These are phyloP conservation scores for Chamaecrista fasciculata DNA, from an alignment of 306 rosid species.

Conservation along the genomic window DNA sequence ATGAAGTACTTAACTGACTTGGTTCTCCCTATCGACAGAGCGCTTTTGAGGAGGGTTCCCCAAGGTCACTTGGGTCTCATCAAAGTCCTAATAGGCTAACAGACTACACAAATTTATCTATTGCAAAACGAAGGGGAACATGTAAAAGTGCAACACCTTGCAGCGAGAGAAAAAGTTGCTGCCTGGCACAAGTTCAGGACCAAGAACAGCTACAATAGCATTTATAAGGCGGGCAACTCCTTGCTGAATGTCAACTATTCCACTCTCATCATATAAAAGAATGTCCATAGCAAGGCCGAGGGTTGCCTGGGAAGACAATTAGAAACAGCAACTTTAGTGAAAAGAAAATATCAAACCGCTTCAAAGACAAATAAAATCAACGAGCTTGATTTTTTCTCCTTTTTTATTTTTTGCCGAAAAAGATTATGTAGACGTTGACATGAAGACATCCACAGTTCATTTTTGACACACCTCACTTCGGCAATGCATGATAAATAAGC, in stretches of 20 bases:
- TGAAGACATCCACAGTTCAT: not conserved
- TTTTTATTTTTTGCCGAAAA: not conserved
- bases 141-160: constrained; percentile 50
- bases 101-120: not conserved
- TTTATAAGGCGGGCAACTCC: constrained; percentile 96
- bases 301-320: constrained; percentile 58
- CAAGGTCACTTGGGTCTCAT: too few relatives aligned
- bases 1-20: too few relatives aligned
- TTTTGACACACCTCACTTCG: not conserved
- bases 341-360: not conserved
- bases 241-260: constrained; percentile 86
- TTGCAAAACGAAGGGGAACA: not conserved
- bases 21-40: too few relatives aligned
- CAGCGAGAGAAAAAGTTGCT: constrained; percentile 97
- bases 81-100: too few relatives aligned
- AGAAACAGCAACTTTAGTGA: constrained; percentile 22
- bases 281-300: constrained; percentile 96
- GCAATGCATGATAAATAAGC: not conserved
- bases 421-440: constrained; percentile 7
- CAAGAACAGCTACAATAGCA: constrained; percentile 91
- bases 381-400: not conserved
- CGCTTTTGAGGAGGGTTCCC: too few relatives aligned
- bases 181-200: constrained; percentile 98
- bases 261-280: constrained; percentile 89
- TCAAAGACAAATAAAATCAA: not conserved